Evolutionary conservation across 2,329 filamentous ascomycete species (phyloP).

Genomic region (Nigrospora sphaerica): DNA sequence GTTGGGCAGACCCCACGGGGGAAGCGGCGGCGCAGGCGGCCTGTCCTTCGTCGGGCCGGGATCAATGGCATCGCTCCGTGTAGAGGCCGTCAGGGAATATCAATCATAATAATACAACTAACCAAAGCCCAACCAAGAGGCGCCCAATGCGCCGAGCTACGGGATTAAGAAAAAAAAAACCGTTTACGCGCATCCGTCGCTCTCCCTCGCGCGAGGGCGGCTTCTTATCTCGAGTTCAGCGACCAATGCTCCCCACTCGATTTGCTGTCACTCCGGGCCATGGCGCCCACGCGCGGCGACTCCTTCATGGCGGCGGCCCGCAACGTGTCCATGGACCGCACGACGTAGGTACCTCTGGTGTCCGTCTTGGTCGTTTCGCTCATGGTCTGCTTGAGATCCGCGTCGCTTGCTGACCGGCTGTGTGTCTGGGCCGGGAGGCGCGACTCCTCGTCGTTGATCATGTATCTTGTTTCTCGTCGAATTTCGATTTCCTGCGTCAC

Average conservation of each 20-base stretch:
- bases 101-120: too few relatives aligned
- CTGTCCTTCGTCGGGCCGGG: too few relatives aligned
- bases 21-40: too few relatives aligned
- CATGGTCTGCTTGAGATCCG: constrained; percentile 7
- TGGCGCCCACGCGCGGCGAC: neutral
- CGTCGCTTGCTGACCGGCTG: constrained; percentile 12
- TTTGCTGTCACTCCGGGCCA: neutral
- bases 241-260: neutral
- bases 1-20: too few relatives aligned
- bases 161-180: too few relatives aligned
- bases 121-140: too few relatives aligned
- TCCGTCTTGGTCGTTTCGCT: neutral
- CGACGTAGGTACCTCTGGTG: constrained; percentile 1
- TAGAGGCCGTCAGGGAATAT: too few relatives aligned
- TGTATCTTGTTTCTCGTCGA: constrained; percentile 14
- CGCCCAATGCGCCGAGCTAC: too few relatives aligned
- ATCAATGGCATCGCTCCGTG: too few relatives aligned
- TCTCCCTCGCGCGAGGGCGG: too few relatives aligned
- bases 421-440: constrained; percentile 8
- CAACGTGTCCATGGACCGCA: constrained; percentile 5
- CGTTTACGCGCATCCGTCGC: too few relatives aligned
- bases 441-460: constrained; percentile 15
- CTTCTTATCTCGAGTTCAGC: too few relatives aligned
- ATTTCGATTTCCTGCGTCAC: constrained; percentile 19
- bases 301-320: neutral